Evolutionary conservation across 805 yeast species (phyloP).

Genomic region (Starmerella sirachaensis): DNA sequence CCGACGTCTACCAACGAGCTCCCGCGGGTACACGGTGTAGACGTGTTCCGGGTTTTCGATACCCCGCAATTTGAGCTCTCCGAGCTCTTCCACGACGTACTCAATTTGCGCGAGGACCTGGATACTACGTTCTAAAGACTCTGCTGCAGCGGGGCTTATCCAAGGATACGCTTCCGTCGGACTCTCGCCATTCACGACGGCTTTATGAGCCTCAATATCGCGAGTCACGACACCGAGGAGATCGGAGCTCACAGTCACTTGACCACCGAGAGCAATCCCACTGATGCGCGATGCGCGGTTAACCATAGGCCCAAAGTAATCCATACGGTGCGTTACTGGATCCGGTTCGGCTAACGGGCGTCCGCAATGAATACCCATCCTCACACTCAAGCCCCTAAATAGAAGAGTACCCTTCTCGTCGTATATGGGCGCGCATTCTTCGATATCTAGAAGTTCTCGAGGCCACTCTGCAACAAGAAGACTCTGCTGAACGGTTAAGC

Average conservation of each 20-base stretch:
- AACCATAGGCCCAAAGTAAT: conserved; percentile 97
- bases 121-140: conserved; percentile 23
- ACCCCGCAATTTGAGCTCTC: conserved; percentile 86
- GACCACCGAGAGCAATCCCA: conserved; percentile 98
- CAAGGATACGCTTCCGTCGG: conserved; percentile 14
- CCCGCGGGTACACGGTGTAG: conserved; percentile 62
- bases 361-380: conserved; percentile 99
- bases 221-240: conserved; percentile 57
- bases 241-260: conserved; percentile 75
- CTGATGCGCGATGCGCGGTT: conserved; percentile 88
- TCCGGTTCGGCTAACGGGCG: conserved; percentile 92
- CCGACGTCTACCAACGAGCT: conserved; percentile 43
- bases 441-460: conserved; percentile 69
- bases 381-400: conserved; percentile 80
- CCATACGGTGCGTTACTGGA: conserved; percentile 93
- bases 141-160: conserved; percentile 12
- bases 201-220: conserved; percentile 34
- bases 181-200: conserved; percentile 13
- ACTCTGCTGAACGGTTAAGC: conserved; percentile 83
- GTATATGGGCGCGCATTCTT: conserved; percentile 68
- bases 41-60: conserved; percentile 84
- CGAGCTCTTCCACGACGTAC: conserved; percentile 53
- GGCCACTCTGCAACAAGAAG: conserved; percentile 89
- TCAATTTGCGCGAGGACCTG: conserved; percentile 49
- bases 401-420: conserved; percentile 50